These are phyloP conservation scores for Fusarium protoensiforme DNA, from an alignment of 2,329 filamentous ascomycete genomes.

Conservation along the genomic window DNA sequence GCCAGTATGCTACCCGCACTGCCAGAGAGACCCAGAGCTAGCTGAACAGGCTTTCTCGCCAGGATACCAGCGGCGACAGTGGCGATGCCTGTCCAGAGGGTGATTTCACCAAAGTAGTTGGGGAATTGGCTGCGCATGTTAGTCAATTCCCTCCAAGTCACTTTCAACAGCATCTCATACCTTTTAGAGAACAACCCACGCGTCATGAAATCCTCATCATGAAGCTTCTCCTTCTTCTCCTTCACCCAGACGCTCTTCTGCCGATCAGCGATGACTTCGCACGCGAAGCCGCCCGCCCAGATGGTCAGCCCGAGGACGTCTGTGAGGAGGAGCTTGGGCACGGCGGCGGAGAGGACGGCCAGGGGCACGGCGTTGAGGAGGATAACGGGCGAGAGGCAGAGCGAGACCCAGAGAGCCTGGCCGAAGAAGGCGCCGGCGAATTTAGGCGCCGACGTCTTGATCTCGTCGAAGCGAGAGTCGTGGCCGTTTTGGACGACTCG, in stretches of 20 bases:
- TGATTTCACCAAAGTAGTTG: slow-evolving; percentile 79
- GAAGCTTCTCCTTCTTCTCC: slow-evolving; percentile 72
- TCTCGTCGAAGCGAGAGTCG: slow-evolving; percentile 62
- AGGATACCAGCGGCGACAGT: slow-evolving; percentile 68
- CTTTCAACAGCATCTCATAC: slow-evolving; percentile 42
- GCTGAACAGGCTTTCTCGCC: slow-evolving; percentile 62
- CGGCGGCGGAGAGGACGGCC: slow-evolving; percentile 57
- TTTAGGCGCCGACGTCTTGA: slow-evolving; percentile 49
- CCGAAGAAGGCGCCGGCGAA: slow-evolving; percentile 56
- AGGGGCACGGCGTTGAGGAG: slow-evolving; percentile 71
- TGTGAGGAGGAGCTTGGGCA: slow-evolving; percentile 54
- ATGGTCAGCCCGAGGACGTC: slow-evolving; percentile 68
- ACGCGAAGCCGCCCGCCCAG: slow-evolving; percentile 67
- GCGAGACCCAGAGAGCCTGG: slow-evolving; percentile 75
- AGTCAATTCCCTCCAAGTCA: not conserved
- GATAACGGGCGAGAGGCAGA: slow-evolving; percentile 74
- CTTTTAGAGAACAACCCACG: slow-evolving; percentile 70
- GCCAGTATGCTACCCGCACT: slow-evolving; percentile 44
- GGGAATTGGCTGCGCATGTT: slow-evolving; percentile 62
- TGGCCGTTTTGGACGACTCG: slow-evolving; percentile 68
- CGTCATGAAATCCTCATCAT: slow-evolving; percentile 74
- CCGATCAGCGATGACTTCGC: slow-evolving; percentile 71
- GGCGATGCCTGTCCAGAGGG: slow-evolving; percentile 76
- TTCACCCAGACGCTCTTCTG: slow-evolving; percentile 72
- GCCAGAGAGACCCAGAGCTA: slow-evolving; percentile 66